phyloP scores from a whole-genome alignment of 495 filamentous ascomycete species.

The Elaphomyces granulatus region DNA sequence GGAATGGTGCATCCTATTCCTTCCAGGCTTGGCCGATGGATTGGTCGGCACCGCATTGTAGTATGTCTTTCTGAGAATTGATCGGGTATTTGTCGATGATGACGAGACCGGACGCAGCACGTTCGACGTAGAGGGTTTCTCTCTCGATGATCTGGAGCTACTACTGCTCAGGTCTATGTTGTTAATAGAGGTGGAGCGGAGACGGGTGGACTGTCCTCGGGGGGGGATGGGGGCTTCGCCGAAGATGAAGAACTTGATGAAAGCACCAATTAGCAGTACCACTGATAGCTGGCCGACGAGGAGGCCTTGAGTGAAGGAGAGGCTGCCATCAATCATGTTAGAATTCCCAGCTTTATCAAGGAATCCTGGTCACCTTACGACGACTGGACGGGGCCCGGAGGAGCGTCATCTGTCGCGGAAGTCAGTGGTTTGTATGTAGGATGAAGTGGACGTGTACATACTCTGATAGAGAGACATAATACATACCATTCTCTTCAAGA shows the following conservation, averaged over 20 bases:
- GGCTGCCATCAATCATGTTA: constrained; percentile 25
- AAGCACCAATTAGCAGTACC: constrained; percentile 74
- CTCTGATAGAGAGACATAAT: constrained; percentile 6
- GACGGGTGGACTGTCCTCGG: constrained; percentile 56
- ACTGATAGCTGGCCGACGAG: constrained; percentile 87
- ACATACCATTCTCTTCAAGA: constrained; percentile 3
- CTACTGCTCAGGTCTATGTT: constrained; percentile 20
- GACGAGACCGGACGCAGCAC: constrained; percentile 48
- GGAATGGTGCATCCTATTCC: constrained; percentile 37
- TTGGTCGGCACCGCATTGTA: constrained; percentile 64
- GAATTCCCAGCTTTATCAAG: neutral
- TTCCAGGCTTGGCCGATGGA: constrained; percentile 28
- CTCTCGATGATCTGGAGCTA: constrained; percentile 38
- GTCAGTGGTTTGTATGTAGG: neutral
- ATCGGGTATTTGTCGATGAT: constrained; percentile 59
- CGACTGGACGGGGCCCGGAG: constrained; percentile 26
- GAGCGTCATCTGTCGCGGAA: constrained; percentile 5
- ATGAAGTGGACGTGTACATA: neutral
- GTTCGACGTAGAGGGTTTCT: constrained; percentile 61
- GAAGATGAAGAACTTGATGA: constrained; percentile 99
- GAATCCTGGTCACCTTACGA: constrained; percentile 25
- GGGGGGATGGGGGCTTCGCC: constrained; percentile 80
- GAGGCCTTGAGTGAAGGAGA: constrained; percentile 87
- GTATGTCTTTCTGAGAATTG: constrained; percentile 91
- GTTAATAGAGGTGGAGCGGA: constrained; percentile 47